Evolutionary conservation across 768 basidiomycete genomes (phyloP), one percentile per base, ranked within the genome.

Genomic region (Gymnopilus dilepis): DNA sequence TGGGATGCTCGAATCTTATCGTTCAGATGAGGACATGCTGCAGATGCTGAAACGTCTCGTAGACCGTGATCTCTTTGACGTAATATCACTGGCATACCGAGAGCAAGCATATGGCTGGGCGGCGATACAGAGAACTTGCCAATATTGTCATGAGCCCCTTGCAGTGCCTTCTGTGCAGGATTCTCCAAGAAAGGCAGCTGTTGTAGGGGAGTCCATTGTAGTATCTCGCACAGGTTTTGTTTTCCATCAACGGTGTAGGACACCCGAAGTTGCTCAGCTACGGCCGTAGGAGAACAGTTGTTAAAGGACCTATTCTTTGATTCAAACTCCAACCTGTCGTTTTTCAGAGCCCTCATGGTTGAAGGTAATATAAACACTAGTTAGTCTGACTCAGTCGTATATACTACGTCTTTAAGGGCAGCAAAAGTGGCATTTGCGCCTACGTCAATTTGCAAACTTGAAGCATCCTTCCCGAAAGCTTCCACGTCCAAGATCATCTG

Each of bases 1-100:
- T 0, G 91, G 94, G n/a, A 99, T 99, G 94, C 76, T 99, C 67
- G 95, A 97, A 69, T 91, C 94, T 2, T 99, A 98, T 76, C 87
- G 90, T 38, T 87, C 91, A 3, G 96, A 99, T 65, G 93, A 92
- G 26, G 96, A 98, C 65, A 86, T 96, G 82, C 78, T 99, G 24
- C 75, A 81, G 42, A 95, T 97, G 67, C 91, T 94, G 22, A 92
- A 90, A 64, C 86, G 87, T 61, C 77, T 99, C 45, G 79, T 95
- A 42, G 84, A 91, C 63, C 83, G 90, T 31, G 97, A 99, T 72
- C 75, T 97, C 50, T 95, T 92, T 65, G 85, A 88, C 58, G 83
- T 84, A 0, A 78, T 96, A 47, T 86, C 88, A 37, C 79, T 86
- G 58, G 75, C 87, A 40, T 78, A 82, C 11, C 80, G 75, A 43